These are phyloP conservation scores for Suillus hirtellus DNA, from an alignment of 768 basidiomycete genomes.

Conservation along the genomic window DNA sequence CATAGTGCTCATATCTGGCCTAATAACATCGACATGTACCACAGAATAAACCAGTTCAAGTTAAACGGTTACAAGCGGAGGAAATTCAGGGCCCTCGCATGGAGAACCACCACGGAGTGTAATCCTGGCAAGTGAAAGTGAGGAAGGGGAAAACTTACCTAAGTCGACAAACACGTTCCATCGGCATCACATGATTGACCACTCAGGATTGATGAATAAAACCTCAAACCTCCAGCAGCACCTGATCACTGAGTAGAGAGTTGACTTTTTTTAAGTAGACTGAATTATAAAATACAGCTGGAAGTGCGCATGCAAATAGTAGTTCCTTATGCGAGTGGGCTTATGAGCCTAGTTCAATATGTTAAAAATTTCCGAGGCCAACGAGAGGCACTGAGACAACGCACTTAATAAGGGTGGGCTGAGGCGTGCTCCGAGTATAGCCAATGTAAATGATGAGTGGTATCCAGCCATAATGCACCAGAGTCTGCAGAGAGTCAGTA, in stretches of 20 bases:
- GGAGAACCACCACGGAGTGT: constrained; percentile 62
- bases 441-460: constrained; percentile 96
- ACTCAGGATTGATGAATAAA: neutral
- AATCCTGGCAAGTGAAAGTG: constrained; percentile 45
- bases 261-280: constrained; percentile 9
- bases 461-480: constrained; percentile 95
- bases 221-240: neutral
- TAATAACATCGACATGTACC: constrained; percentile 63
- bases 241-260: constrained; percentile 5
- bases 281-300: constrained; percentile 32
- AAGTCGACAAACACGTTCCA: neutral
- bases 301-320: constrained; percentile 13
- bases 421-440: constrained; percentile 89
- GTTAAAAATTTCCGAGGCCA: constrained; percentile 8
- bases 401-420: constrained; percentile 94
- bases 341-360: constrained; percentile 68
- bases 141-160: constrained; percentile 31
- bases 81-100: constrained; percentile 27
- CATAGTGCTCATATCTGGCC: constrained; percentile 83
- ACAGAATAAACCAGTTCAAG: constrained; percentile 49
- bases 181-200: neutral
- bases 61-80: constrained; percentile 49
- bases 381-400: constrained; percentile 33
- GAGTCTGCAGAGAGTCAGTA: constrained; percentile 52
- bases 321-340: constrained; percentile 76